These are phyloP conservation scores for Penicillium carneum DNA, from an alignment of 2,329 filamentous ascomycete genomes.

Conservation along the genomic window DNA sequence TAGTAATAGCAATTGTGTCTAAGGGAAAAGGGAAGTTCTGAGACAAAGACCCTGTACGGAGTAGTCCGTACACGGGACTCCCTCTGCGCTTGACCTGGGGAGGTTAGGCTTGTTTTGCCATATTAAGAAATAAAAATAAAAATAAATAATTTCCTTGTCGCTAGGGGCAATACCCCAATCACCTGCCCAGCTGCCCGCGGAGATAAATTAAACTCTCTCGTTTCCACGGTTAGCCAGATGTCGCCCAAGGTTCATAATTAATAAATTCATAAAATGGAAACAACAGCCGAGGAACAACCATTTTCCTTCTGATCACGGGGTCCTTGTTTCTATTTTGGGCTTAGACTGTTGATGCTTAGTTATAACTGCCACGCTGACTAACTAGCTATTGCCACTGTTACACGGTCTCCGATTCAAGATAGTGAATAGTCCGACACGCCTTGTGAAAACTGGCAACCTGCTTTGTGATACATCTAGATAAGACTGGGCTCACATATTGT, in stretches of 20 bases:
- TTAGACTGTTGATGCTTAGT: neutral
- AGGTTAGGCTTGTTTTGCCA: constrained; percentile 13
- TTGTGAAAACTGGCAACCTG: neutral
- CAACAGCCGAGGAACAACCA: neutral
- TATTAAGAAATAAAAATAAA: neutral
- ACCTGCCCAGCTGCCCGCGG: neutral
- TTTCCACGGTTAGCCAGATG: neutral
- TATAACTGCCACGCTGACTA: constrained; percentile 10
- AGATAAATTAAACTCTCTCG: neutral
- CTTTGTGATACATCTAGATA: constrained; percentile 1
- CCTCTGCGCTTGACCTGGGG: constrained; percentile 10
- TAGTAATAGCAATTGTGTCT: neutral
- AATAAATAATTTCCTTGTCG: constrained; percentile 20
- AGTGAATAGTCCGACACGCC: neutral
- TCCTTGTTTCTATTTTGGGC: neutral
- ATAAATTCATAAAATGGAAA: neutral
- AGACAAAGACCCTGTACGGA: constrained; percentile 13
- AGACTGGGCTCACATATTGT: neutral
- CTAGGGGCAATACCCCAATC: constrained; percentile 26
- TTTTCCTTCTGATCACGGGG: constrained; percentile 6
- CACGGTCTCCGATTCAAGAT: neutral
- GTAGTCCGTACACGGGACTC: constrained; percentile 7
- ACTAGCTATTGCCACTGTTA: neutral
- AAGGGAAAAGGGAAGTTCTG: neutral
- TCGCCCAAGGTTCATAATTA: neutral